Conservation (phyloP, 306 rosid genomes). For the Pyrus bretschneideri region DNA sequence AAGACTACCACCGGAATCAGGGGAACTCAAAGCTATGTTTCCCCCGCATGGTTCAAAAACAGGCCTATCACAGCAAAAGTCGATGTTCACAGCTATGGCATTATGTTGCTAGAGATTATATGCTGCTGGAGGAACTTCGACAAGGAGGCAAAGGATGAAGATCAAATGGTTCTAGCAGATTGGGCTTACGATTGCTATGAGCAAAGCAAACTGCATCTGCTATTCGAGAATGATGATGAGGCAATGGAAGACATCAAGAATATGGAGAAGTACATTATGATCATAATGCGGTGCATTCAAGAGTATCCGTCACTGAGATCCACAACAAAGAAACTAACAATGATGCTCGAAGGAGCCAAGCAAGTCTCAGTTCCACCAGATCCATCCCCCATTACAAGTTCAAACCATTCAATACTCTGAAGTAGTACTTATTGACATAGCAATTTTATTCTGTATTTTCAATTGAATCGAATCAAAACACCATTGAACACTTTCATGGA, state of each 20-base stretch:
- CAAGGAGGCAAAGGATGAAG: neutral
- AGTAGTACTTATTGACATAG: too few relatives aligned
- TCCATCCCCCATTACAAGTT: neutral
- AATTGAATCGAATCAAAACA: accelerated
- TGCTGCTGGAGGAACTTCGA: neutral
- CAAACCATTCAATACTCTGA: too few relatives aligned
- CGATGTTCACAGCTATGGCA: slow-evolving; percentile 1
- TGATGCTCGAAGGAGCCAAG: slow-evolving; percentile 7
- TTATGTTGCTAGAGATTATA: neutral
- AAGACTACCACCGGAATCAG: slow-evolving; percentile 10
- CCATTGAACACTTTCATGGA: neutral
- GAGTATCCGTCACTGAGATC: slow-evolving; percentile 20
- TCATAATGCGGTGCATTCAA: slow-evolving; percentile 1
- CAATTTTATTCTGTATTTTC: neutral
- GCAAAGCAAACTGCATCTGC: neutral
- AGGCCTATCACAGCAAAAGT: neutral
- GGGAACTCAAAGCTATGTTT: slow-evolving; percentile 28
- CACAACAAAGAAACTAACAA: slow-evolving; percentile 1
- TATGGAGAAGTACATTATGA: neutral
- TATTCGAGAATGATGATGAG: neutral
- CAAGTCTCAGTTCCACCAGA: slow-evolving; percentile 10
- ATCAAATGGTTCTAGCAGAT: neutral
- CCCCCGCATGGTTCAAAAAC: slow-evolving; percentile 24
- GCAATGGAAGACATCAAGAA: neutral
- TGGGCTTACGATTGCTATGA: neutral